Evolutionary conservation across 1,284 basidiomycete genomes (phyloP).

Genomic region (Rhodotorula sp.): DNA sequence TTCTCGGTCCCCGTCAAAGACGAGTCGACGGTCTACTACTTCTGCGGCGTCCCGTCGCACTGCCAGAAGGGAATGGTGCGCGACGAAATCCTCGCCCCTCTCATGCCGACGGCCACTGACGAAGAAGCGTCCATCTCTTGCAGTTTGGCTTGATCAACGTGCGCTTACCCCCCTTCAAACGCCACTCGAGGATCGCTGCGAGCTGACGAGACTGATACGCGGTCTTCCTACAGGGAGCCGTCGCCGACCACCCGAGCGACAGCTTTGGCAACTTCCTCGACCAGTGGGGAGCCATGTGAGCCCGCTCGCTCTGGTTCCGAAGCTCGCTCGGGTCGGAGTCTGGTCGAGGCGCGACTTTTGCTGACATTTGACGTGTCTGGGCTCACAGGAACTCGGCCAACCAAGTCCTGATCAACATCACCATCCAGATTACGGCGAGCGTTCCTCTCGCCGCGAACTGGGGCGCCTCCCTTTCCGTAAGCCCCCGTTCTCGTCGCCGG

Average conservation of each 20-base stretch:
- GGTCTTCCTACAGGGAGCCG: not conserved
- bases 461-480: constrained; percentile 16
- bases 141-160: constrained; percentile 27
- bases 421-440: constrained; percentile 9
- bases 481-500: not conserved
- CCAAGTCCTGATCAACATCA: constrained; percentile 12
- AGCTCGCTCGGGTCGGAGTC: too few relatives aligned
- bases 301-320: too few relatives aligned
- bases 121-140: too few relatives aligned
- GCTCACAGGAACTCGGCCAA: constrained; percentile 2
- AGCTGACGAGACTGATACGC: not conserved
- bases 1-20: constrained; percentile 16
- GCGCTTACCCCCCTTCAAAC: not conserved
- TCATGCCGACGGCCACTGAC: not conserved
- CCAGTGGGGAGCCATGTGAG: constrained; percentile 1
- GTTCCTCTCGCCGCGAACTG: constrained; percentile 11
- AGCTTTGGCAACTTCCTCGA: not conserved
- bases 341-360: too few relatives aligned
- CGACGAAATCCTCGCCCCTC: not conserved
- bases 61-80: constrained; percentile 35
- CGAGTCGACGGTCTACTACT: constrained; percentile 22
- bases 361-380: too few relatives aligned
- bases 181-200: not conserved
- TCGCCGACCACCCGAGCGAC: not conserved
- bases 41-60: constrained; percentile 29